Evolutionary conservation across 805 yeast genomes (phyloP), one percentile per base, ranked within the genome.

Genomic region (Suhomyces xylopsoci): DNA sequence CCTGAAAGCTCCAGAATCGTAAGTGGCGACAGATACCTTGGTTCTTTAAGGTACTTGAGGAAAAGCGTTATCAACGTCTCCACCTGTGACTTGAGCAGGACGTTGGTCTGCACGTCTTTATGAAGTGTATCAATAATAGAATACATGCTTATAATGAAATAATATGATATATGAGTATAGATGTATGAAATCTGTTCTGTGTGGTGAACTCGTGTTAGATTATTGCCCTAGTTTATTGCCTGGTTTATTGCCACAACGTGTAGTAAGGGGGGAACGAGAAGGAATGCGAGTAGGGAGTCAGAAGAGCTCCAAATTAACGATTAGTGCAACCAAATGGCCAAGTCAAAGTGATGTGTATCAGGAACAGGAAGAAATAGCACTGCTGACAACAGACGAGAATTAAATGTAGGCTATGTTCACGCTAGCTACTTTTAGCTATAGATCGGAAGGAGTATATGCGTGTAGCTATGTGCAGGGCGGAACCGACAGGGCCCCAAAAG

Each of bases 21-120:
- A 22, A 75, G 61, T 5, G 79, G 79, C 40, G 71, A 61, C 59
- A 70, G 78, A 54, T 68, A 75, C 24, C 79, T 64, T 9, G 79
- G 79, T 54, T 74, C 79, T 55, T 71, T 71, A 51, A 75, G 62
- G 51, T 74, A 73, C 51, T 62, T 65, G 30, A 70, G 55, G 46
- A 71, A 71, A 9, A 61, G 62, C 32, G 57, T 56, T n/a, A 66
- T 64, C 45, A 71, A 57, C 5, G 64, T 60, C 8, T 53, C 34
- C 14, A 69, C 62, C 59, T 60, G 70, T 2, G 69, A 71, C 45
- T 70, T 68, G 19, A 68, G 59, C 10, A 54, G 58, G 7, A 56
- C 48, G 19, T 55, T 56, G 5, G 54, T 43, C 48, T 51, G 56
- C 43, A 64, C 68, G 49, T 70, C 74, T 3, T 60, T 62, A 32